Evolutionary conservation across 805 yeast genomes (phyloP).

Genomic region (Schizosaccharomyces cryophilus): DNA sequence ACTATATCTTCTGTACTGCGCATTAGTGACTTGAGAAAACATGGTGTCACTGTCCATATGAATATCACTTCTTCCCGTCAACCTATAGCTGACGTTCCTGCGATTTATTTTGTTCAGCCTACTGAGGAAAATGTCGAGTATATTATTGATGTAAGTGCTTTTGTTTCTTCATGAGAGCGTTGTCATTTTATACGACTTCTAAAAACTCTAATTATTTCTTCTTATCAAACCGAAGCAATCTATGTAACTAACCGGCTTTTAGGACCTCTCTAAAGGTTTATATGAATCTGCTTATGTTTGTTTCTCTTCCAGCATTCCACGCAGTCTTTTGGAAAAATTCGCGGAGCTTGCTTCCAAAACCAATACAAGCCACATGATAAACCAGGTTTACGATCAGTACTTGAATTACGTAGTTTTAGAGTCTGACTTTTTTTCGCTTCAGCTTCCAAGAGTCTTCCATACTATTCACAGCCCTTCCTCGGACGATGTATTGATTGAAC

Average conservation of each 20-base stretch:
- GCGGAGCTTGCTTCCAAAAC: slow-evolving; percentile 51
- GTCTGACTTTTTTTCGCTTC: slow-evolving; percentile 67
- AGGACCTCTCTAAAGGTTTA: slow-evolving; percentile 45
- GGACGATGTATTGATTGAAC: slow-evolving; percentile 49
- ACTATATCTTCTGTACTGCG: slow-evolving; percentile 77
- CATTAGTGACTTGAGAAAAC: slow-evolving; percentile 54
- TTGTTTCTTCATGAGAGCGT: no score
- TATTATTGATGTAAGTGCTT: slow-evolving; percentile 21
- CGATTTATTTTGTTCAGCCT: slow-evolving; percentile 74
- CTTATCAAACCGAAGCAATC: not conserved
- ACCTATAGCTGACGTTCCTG: slow-evolving; percentile 87
- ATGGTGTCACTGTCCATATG: slow-evolving; percentile 81
- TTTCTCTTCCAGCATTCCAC: slow-evolving; percentile 55
- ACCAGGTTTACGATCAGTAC: slow-evolving; percentile 86
- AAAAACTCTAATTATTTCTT: no score
- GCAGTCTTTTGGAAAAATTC: slow-evolving; percentile 65
- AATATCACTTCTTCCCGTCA: slow-evolving; percentile 34
- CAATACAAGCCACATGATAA: slow-evolving; percentile 40
- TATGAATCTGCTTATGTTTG: slow-evolving; percentile 65
- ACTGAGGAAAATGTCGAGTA: slow-evolving; percentile 45
- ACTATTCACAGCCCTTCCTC: slow-evolving; percentile 45
- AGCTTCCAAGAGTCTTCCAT: slow-evolving; percentile 38
- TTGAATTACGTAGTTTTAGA: slow-evolving; percentile 80
- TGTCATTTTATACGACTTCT: no score
- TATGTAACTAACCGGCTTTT: not conserved